Conservation (phyloP, 495 filamentous ascomycete species). For the Podospora pseudocomata region DNA sequence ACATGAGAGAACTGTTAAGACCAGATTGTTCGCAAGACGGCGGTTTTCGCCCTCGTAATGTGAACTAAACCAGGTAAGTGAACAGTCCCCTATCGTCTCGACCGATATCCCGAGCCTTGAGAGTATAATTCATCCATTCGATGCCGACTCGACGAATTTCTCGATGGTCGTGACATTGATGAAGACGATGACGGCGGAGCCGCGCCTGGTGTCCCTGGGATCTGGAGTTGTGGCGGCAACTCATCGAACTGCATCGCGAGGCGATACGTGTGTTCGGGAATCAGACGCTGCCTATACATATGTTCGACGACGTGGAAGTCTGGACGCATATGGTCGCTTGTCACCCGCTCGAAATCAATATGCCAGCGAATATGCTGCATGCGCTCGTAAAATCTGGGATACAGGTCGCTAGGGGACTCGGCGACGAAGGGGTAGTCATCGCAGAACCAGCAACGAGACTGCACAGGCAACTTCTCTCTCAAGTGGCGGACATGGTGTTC, state of each 20-base stretch:
- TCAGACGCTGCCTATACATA: conserved; percentile 20
- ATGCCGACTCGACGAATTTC: not conserved
- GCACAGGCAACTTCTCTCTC: conserved; percentile 28
- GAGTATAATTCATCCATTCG: not conserved
- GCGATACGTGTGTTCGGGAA: conserved; percentile 20
- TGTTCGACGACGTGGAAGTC: conserved; percentile 41
- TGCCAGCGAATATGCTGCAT: conserved; percentile 47
- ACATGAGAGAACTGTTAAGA: not conserved
- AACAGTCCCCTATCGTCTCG: not conserved
- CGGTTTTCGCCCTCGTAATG: not conserved
- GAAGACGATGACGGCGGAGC: conserved; percentile 3
- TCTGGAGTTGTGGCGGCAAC: conserved; percentile 12
- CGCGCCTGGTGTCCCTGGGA: conserved; percentile 5
- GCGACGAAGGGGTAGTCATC: conserved; percentile 31
- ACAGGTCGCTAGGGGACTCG: not conserved
- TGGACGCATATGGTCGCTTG: conserved; percentile 31
- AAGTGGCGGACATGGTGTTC: conserved; percentile 41
- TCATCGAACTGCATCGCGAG: conserved; percentile 23
- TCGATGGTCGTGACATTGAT: not conserved
- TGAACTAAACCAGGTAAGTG: conserved; percentile 4
- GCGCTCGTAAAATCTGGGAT: conserved; percentile 32
- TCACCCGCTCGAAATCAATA: conserved; percentile 24
- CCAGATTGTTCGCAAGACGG: not conserved
- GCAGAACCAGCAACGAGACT: conserved; percentile 48
- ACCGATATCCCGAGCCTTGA: not conserved